These are phyloP conservation scores for Aureobasidium pullulans DNA, from an alignment of 2,329 filamentous ascomycete species.

Conservation along the genomic window DNA sequence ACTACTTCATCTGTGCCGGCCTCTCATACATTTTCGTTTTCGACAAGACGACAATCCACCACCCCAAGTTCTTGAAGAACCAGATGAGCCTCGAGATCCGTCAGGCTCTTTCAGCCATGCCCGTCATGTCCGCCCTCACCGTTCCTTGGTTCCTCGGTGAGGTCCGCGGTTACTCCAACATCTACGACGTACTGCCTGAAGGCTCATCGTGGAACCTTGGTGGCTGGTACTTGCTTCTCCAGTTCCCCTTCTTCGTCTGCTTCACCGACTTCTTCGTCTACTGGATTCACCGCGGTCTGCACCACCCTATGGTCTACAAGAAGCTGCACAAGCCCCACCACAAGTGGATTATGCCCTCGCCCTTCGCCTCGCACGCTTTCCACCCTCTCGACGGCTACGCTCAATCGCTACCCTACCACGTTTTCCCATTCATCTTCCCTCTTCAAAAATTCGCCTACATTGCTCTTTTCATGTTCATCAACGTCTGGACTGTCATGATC, in stretches of 20 bases:
- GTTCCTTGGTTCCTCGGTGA: constrained; percentile 75
- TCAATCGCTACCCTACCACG: constrained; percentile 84
- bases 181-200: constrained; percentile 61
- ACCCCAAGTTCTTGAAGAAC: constrained; percentile 93
- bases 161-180: constrained; percentile 74
- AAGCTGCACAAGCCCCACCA: constrained; percentile 92
- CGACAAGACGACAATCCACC: constrained; percentile 79
- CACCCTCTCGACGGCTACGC: constrained; percentile 87
- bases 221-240: constrained; percentile 66
- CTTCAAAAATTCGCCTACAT: constrained; percentile 88
- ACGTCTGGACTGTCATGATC: constrained; percentile 95
- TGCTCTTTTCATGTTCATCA: constrained; percentile 80
- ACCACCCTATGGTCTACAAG: constrained; percentile 78
- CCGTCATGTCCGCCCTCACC: constrained; percentile 75
- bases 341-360: constrained; percentile 99
- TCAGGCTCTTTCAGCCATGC: constrained; percentile 70
- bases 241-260: constrained; percentile 80
- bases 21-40: constrained; percentile 85
- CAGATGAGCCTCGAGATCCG: constrained; percentile 80
- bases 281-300: constrained; percentile 80
- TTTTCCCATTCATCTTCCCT: constrained; percentile 89
- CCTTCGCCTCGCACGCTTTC: constrained; percentile 88
- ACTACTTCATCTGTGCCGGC: constrained; percentile 79
- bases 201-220: constrained; percentile 63
- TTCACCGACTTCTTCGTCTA: constrained; percentile 91